Evolutionary conservation across 345 rosid species (phyloP).

Genomic region (Populus simonii): DNA sequence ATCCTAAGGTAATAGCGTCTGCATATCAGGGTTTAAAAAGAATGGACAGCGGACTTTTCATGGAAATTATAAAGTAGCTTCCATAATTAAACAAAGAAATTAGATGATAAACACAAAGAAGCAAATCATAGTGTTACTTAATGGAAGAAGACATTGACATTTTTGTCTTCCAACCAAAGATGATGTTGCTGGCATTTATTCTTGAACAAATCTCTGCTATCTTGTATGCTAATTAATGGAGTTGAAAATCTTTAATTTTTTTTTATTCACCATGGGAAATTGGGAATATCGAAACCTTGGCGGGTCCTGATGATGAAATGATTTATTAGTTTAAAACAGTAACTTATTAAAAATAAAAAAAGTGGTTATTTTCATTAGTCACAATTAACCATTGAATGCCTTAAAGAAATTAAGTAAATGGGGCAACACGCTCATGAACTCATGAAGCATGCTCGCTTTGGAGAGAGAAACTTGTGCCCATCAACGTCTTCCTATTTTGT

Average conservation of each 20-base stretch:
- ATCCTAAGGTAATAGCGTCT: conserved; percentile 4
- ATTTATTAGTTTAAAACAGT: too few relatives aligned
- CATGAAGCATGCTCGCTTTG: not conserved
- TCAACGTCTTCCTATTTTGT: too few relatives aligned
- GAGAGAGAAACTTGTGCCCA: not conserved
- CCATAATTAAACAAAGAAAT: not conserved
- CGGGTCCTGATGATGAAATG: not conserved
- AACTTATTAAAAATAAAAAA: too few relatives aligned
- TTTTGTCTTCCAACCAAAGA: not conserved
- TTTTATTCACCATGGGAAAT: too few relatives aligned
- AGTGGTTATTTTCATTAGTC: not conserved
- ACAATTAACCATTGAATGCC: too few relatives aligned
- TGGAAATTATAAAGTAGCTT: not conserved
- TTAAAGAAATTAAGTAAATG: not conserved
- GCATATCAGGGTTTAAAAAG: not conserved
- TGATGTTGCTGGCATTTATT: too few relatives aligned
- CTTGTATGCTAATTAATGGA: too few relatives aligned
- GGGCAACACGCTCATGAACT: not conserved
- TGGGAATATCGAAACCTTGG: too few relatives aligned
- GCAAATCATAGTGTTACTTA: too few relatives aligned
- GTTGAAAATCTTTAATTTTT: too few relatives aligned
- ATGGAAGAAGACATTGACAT: not conserved
- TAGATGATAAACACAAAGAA: too few relatives aligned
- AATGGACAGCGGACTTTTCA: not conserved
- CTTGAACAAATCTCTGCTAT: too few relatives aligned